Evolutionary conservation across 2,329 filamentous ascomycete species (phyloP).

Genomic region (Ascochyta viciae-villosae): DNA sequence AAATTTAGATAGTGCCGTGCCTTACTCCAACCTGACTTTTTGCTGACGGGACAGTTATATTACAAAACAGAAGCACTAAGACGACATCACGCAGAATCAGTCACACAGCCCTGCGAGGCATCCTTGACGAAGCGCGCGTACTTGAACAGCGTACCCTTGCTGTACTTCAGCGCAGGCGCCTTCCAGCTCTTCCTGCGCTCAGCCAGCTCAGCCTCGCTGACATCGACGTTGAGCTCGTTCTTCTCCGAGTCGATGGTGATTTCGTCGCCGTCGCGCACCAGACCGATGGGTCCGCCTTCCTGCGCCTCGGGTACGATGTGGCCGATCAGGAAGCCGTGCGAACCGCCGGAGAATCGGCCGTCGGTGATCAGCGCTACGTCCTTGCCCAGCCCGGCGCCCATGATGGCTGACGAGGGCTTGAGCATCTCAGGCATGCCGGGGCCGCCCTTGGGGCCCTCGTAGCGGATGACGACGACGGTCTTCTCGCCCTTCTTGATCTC

Average conservation of each 20-base stretch:
- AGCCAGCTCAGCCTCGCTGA: slow-evolving; percentile 68
- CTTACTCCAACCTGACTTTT: too few relatives aligned
- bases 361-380: slow-evolving; percentile 79
- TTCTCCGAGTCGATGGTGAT: slow-evolving; percentile 84
- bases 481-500: slow-evolving; percentile 79
- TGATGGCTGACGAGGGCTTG: slow-evolving; percentile 74
- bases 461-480: slow-evolving; percentile 77
- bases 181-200: slow-evolving; percentile 59
- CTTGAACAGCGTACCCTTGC: slow-evolving; percentile 66
- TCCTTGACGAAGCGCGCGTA: slow-evolving; percentile 64
- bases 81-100: slow-evolving; percentile 52
- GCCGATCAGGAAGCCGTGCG: slow-evolving; percentile 85
- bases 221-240: slow-evolving; percentile 69
- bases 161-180: slow-evolving; percentile 64
- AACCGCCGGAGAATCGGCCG: slow-evolving; percentile 79
- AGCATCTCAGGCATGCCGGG: slow-evolving; percentile 80
- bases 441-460: slow-evolving; percentile 75
- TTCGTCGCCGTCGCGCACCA: slow-evolving; percentile 80
- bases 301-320: slow-evolving; percentile 89
- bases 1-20: too few relatives aligned
- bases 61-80: too few relatives aligned
- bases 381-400: slow-evolving; percentile 75
- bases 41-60: too few relatives aligned
- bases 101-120: slow-evolving; percentile 66
- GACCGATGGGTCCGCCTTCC: slow-evolving; percentile 82